phyloP scores from a whole-genome alignment of 345 rosid species.

The Linum trigynum region DNA sequence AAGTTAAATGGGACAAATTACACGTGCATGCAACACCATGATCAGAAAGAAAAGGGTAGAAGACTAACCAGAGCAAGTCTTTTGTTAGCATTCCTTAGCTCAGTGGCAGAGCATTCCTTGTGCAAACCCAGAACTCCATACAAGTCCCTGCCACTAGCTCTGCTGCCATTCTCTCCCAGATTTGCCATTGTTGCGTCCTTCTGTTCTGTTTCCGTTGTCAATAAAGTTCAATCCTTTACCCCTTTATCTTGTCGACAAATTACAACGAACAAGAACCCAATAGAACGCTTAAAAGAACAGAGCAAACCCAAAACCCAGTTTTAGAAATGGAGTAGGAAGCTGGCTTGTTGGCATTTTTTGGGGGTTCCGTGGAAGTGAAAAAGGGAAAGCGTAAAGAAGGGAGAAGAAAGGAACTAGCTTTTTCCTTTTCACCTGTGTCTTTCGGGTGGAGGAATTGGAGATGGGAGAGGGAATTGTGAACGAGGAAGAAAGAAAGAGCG shows the following conservation, averaged over 20 bases:
- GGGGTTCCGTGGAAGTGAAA: slow-evolving; percentile 7
- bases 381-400: neutral
- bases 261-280: slow-evolving; percentile 8
- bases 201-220: neutral
- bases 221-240: neutral
- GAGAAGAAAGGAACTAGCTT: neutral
- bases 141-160: slow-evolving; percentile 28
- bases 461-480: too few relatives aligned
- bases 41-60: neutral
- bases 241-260: slow-evolving; percentile 26
- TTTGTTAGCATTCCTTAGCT: slow-evolving; percentile 76
- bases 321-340: neutral
- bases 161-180: slow-evolving; percentile 27
- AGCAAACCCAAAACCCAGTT: slow-evolving; percentile 18
- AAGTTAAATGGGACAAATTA: too few relatives aligned
- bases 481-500: too few relatives aligned
- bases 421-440: neutral
- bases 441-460: neutral
- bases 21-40: too few relatives aligned
- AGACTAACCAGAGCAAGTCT: slow-evolving; percentile 75
- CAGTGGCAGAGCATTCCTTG: slow-evolving; percentile 63
- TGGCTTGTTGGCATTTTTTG: neutral
- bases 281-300: neutral
- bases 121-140: slow-evolving; percentile 63
- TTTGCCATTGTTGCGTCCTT: slow-evolving; percentile 27